These are phyloP conservation scores for Rhodotorula paludigena DNA, from an alignment of 768 basidiomycete genomes.

Conservation along the genomic window DNA sequence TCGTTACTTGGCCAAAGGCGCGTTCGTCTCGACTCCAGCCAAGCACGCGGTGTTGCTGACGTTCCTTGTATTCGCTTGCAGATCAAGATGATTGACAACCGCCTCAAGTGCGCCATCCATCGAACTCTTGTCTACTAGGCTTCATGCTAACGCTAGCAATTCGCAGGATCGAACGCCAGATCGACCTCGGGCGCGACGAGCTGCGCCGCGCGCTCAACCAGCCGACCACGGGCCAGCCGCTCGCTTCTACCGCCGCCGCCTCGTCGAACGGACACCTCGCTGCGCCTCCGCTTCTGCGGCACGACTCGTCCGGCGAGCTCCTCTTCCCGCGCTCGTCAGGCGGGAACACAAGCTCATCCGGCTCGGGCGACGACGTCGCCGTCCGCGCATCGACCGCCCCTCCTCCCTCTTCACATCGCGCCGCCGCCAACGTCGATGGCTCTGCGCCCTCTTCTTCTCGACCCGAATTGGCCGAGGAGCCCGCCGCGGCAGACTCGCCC, in stretches of 20 bases:
- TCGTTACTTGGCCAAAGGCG: constrained; percentile 96
- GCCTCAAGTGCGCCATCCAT: constrained; percentile 57
- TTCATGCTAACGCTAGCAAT: neutral
- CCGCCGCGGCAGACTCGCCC: neutral
- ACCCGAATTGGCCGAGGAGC: neutral
- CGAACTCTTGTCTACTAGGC: neutral
- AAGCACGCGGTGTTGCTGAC: neutral
- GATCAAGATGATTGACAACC: constrained; percentile 91
- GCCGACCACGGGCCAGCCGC: neutral
- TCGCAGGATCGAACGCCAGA: constrained; percentile 39
- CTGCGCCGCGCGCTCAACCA: constrained; percentile 6
- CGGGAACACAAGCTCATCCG: too few species aligned
- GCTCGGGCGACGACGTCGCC: too few species aligned
- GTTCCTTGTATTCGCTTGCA: constrained; percentile 42
- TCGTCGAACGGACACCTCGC: neutral
- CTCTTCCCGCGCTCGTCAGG: neutral
- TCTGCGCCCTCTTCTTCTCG: too few species aligned
- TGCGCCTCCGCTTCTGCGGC: neutral
- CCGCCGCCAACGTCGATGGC: too few species aligned
- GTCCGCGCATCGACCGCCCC: too few species aligned
- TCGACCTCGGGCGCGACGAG: constrained; percentile 38
- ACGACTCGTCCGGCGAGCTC: neutral
- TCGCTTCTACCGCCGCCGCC: neutral
- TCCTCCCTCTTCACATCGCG: too few species aligned
- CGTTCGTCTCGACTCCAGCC: neutral